Conservation (phyloP, 2,329 filamentous ascomycete species). For the Pleomassaria siparia region DNA sequence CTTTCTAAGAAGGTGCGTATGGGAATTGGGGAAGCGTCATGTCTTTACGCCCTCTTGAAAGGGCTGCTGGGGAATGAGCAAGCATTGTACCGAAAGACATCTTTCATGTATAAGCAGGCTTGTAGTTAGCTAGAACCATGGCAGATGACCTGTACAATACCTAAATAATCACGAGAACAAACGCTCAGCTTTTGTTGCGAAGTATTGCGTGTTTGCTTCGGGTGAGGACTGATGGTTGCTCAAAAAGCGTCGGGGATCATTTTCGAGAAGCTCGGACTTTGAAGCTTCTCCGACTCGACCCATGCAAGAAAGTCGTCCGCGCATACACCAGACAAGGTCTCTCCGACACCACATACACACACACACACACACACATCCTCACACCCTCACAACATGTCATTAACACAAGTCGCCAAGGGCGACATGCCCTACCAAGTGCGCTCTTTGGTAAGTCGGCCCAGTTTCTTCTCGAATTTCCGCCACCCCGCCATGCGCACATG, state of each 20-base stretch:
- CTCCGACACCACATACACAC: neutral
- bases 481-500: slow-evolving; percentile 4
- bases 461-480: slow-evolving; percentile 4
- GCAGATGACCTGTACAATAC: slow-evolving; percentile 1
- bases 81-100: neutral
- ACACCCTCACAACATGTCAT: slow-evolving; percentile 32
- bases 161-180: slow-evolving; percentile 2
- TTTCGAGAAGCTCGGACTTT: slow-evolving; percentile 27
- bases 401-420: slow-evolving; percentile 38
- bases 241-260: neutral
- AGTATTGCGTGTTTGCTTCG: neutral
- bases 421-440: slow-evolving; percentile 43
- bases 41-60: neutral
- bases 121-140: neutral
- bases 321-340: neutral
- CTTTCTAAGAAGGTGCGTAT: too few species aligned
- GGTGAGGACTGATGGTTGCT: neutral
- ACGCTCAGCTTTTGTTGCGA: neutral
- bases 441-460: slow-evolving; percentile 38
- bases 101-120: too few species aligned
- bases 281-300: slow-evolving; percentile 30
- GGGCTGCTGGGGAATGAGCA: neutral
- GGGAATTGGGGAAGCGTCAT: too few species aligned
- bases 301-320: slow-evolving; percentile 41
- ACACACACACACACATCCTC: neutral